Conservation (phyloP, 108 stramenopile species). For the Craspedostauros australis region DNA sequence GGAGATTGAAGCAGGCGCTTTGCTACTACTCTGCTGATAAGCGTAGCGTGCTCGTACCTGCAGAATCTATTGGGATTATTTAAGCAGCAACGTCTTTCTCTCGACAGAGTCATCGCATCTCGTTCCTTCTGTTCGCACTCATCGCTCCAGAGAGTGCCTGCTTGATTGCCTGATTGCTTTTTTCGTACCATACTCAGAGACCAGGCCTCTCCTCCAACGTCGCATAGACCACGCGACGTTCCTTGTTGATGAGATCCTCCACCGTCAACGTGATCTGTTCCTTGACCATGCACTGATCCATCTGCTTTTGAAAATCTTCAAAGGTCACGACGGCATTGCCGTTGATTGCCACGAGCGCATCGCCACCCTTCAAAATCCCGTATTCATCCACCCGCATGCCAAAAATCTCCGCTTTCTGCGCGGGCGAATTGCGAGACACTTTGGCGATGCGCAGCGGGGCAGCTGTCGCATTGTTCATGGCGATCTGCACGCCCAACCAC, state of each 20-base stretch:
- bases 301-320: constrained; percentile 41
- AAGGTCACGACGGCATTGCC: constrained; percentile 40
- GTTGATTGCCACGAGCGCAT: constrained; percentile 55
- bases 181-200: too few relatives aligned
- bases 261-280: constrained; percentile 57
- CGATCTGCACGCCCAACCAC: constrained; percentile 35
- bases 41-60: too few relatives aligned
- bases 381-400: background rate
- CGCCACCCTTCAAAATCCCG: constrained; percentile 30
- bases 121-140: too few relatives aligned
- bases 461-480: constrained; percentile 6
- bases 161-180: too few relatives aligned
- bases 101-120: too few relatives aligned
- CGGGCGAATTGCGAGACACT: constrained; percentile 36
- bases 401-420: constrained; percentile 34
- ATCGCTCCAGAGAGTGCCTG: too few relatives aligned
- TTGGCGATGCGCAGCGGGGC: constrained; percentile 9
- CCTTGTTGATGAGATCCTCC: constrained; percentile 38
- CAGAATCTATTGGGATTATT: too few relatives aligned
- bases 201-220: constrained; percentile 40
- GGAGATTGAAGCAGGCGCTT: too few relatives aligned
- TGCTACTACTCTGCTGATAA: too few relatives aligned
- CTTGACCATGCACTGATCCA: constrained; percentile 39
- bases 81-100: too few relatives aligned
- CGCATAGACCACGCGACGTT: constrained; percentile 61